Evolutionary conservation across 176 grass and related monocot genomes (phyloP).

Genomic region (Eragrostis nindensis): DNA sequence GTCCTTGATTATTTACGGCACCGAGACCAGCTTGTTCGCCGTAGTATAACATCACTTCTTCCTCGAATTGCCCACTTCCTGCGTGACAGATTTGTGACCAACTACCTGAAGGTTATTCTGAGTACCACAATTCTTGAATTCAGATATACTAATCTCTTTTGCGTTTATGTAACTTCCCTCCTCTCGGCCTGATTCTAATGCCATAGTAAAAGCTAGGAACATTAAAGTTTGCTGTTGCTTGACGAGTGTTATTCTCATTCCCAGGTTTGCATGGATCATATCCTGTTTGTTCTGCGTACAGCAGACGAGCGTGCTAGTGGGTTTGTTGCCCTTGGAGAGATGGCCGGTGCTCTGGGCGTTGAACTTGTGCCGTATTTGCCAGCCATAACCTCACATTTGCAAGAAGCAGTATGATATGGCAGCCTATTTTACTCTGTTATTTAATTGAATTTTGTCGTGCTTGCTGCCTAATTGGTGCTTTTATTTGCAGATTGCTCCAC

Average conservation of each 20-base stretch:
- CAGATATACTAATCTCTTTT: slow-evolving; percentile 7
- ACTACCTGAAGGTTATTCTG: slow-evolving; percentile 89
- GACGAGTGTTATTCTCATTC: slow-evolving; percentile 33
- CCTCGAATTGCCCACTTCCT: slow-evolving; percentile 99
- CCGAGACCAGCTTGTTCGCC: slow-evolving; percentile 90
- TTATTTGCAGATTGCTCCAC: slow-evolving; percentile 86
- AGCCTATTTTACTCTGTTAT: slow-evolving; percentile 33
- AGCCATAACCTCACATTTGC: slow-evolving; percentile 73
- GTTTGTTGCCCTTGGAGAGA: slow-evolving; percentile 96
- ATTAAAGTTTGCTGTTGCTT: neutral
- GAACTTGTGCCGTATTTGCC: slow-evolving; percentile 94
- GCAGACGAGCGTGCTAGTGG: slow-evolving; percentile 91
- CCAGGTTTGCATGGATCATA: slow-evolving; percentile 99
- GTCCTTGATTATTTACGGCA: slow-evolving; percentile 92
- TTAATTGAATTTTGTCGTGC: slow-evolving; percentile 39
- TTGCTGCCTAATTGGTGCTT: slow-evolving; percentile 33
- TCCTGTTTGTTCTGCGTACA: slow-evolving; percentile 88
- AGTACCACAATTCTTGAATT: slow-evolving; percentile 17
- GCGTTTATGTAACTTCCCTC: neutral
- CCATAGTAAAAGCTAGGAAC: neutral
- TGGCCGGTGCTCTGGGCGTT: slow-evolving; percentile 89
- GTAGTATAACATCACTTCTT: slow-evolving; percentile 99
- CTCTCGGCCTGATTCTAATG: neutral
- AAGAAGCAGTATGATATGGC: slow-evolving; percentile 78
- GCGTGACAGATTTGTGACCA: slow-evolving; percentile 96